Conservation (phyloP, 177 flowering plant genomes). For the Tripterygium wilfordii region DNA sequence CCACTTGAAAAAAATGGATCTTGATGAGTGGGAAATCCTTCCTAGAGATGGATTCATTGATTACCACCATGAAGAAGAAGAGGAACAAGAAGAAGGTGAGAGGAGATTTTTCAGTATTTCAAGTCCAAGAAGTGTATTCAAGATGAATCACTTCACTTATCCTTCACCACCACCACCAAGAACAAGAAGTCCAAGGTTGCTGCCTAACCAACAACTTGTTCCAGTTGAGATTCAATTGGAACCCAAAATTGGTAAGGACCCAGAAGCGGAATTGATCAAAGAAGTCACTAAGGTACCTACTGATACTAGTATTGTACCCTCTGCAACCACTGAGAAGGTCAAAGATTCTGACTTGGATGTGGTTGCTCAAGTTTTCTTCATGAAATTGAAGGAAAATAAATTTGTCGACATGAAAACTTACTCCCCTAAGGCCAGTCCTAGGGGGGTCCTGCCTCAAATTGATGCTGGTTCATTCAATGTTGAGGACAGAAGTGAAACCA, state of each 20-base stretch:
- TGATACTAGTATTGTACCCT: constrained; percentile 6
- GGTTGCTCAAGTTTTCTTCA: constrained; percentile 56
- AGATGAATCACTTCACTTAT: constrained; percentile 40
- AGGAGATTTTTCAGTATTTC: constrained; percentile 1
- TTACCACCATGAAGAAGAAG: no score
- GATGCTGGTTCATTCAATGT: constrained; percentile 27
- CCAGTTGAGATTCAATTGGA: constrained; percentile 25
- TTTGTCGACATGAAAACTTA: constrained; percentile 86
- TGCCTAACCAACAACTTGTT: constrained; percentile 24
- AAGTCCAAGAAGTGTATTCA: constrained; percentile 15
- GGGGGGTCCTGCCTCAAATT: constrained; percentile 27
- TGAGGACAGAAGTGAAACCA: constrained; percentile 22
- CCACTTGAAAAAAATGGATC: constrained; percentile 32
- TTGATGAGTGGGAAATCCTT: constrained; percentile 57
- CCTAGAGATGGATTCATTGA: constrained; percentile 44
- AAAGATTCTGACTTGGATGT: constrained; percentile 9
- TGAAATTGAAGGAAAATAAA: constrained; percentile 60
- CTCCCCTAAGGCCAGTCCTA: constrained; percentile 32
- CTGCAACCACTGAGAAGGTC: constrained; percentile 3
- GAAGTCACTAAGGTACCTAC: constrained; percentile 19
- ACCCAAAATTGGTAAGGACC: constrained; percentile 4
- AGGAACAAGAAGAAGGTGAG: constrained; percentile 19
- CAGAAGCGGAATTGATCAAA: constrained; percentile 10
- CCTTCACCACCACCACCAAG: constrained; percentile 21
- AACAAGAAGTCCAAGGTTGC: constrained; percentile 3